phyloP scores from a whole-genome alignment of 2,329 filamentous ascomycete species.

The Stagonosporopsis vannaccii region DNA sequence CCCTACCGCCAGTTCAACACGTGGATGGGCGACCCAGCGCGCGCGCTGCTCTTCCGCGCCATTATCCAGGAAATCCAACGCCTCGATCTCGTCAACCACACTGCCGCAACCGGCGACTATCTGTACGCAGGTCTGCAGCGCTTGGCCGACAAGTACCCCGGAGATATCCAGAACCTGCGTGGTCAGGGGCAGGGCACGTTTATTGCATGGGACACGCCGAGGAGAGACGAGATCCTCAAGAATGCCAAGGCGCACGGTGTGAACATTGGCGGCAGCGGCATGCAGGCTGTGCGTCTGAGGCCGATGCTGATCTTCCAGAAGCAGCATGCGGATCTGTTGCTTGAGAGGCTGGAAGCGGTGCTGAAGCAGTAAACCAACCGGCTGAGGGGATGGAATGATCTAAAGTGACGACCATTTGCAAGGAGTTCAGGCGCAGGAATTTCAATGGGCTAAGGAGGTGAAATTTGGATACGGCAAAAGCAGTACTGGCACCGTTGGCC shows the following conservation, averaged over 20 bases:
- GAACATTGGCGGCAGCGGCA: constrained; percentile 86
- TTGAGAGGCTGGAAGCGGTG: constrained; percentile 80
- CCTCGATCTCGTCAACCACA: constrained; percentile 79
- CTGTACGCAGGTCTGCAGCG: constrained; percentile 73
- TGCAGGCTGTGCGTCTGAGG: constrained; percentile 76
- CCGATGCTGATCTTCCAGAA: constrained; percentile 95
- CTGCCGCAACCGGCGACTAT: constrained; percentile 79
- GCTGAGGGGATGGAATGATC: too few relatives aligned
- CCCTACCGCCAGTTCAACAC: constrained; percentile 97
- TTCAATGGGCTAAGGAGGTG: too few relatives aligned
- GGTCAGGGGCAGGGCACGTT: constrained; percentile 91
- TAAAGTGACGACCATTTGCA: background rate
- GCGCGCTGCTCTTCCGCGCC: constrained; percentile 83
- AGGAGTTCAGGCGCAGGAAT: background rate
- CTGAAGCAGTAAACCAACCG: constrained; percentile 56
- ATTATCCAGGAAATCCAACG: constrained; percentile 83
- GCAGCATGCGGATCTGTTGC: constrained; percentile 84
- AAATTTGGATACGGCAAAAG: too few relatives aligned
- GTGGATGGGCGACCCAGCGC: constrained; percentile 93
- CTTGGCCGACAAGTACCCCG: constrained; percentile 74
- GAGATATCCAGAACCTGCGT: constrained; percentile 80
- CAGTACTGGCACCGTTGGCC: too few relatives aligned
- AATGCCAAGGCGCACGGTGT: constrained; percentile 81
- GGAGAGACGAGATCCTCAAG: constrained; percentile 78
- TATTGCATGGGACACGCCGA: constrained; percentile 87